A percentile compares a stretch with the other conserved stretches of the same genome.
These are phyloP conservation scores for Trametes hirsuta DNA, from an alignment of 1,284 basidiomycete genomes.

Conservation along the genomic window DNA sequence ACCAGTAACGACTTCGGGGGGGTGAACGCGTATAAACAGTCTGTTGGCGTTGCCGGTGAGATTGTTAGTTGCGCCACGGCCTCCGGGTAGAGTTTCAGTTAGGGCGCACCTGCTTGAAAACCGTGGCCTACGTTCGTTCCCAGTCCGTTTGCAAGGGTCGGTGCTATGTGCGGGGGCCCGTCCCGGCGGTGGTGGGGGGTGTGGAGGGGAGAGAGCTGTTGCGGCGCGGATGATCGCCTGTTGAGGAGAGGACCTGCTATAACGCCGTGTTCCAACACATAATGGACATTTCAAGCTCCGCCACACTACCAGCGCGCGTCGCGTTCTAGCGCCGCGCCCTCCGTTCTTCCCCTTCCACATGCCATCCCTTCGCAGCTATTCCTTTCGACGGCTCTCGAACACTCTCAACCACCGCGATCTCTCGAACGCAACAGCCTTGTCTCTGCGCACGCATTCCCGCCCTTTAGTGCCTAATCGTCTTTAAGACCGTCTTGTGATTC, in stretches of 20 bases:
- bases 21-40: slow-evolving; percentile 7
- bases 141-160: not conserved
- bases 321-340: slow-evolving; percentile 22
- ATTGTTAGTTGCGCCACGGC: slow-evolving; percentile 15
- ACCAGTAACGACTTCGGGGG: not conserved
- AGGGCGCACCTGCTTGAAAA: not conserved
- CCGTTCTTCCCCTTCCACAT: slow-evolving; percentile 10
- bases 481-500: no score
- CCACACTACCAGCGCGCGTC: slow-evolving; percentile 14
- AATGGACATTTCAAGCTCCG: slow-evolving; percentile 24
- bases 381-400: not conserved
- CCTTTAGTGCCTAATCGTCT: no score
- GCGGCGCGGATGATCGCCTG: slow-evolving; percentile 14
- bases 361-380: not conserved
- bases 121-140: not conserved
- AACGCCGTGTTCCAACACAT: slow-evolving; percentile 25
- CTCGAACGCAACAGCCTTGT: no score
- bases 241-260: slow-evolving; percentile 24
- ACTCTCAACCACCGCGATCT: not conserved
- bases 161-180: not conserved
- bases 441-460: no score
- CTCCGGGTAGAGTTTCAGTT: slow-evolving; percentile 6
- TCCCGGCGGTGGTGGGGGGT: not conserved
- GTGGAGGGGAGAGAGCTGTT: slow-evolving; percentile 3
- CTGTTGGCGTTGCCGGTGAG: slow-evolving; percentile 3